Percentiles rank a stretch among this genome's conserved stretches.
These are phyloP conservation scores for Exophiala sp. DNA, from an alignment of 2,329 filamentous ascomycete genomes.

Conservation along the genomic window DNA sequence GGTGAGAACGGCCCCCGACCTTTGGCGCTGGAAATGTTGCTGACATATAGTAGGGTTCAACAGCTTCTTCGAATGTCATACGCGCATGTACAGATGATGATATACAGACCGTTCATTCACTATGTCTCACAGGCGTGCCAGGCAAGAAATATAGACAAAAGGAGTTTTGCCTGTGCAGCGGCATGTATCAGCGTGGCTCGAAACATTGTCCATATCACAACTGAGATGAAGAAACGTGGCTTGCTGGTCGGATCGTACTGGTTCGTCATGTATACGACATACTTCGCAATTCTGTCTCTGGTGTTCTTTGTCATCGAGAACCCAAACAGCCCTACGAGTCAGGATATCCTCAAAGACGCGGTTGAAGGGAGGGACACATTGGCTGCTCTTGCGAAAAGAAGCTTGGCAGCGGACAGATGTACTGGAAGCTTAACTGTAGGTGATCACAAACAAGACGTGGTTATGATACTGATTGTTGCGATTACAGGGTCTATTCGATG, in stretches of 20 bases:
- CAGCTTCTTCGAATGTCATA: slow-evolving; percentile 62
- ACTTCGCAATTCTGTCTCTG: slow-evolving; percentile 63
- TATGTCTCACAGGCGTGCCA: slow-evolving; percentile 55
- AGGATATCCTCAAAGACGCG: slow-evolving; percentile 81
- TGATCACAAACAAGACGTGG: slow-evolving; percentile 13
- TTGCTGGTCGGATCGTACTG: slow-evolving; percentile 62
- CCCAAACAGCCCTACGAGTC: slow-evolving; percentile 57
- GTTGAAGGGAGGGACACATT: slow-evolving; percentile 80
- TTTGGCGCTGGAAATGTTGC: slow-evolving; percentile 14
- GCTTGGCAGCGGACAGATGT: slow-evolving; percentile 84
- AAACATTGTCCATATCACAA: slow-evolving; percentile 64
- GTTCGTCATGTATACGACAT: slow-evolving; percentile 68
- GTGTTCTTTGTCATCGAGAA: slow-evolving; percentile 65
- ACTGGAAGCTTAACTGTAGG: slow-evolving; percentile 71
- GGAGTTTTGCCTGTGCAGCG: slow-evolving; percentile 63
- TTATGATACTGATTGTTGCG: slow-evolving; percentile 5
- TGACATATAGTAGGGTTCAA: slow-evolving; percentile 45
- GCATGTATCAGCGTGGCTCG: slow-evolving; percentile 64
- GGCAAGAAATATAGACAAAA: slow-evolving; percentile 54
- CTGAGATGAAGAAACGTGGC: slow-evolving; percentile 60
- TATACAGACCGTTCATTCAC: slow-evolving; percentile 64
- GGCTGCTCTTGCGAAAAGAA: slow-evolving; percentile 72
- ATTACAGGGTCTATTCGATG: slow-evolving; percentile 71
- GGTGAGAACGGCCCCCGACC: slow-evolving; percentile 55
- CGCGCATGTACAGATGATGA: slow-evolving; percentile 61